A percentile compares a stretch with the other conserved stretches of the same genome.
These are phyloP conservation scores for Pythium rishiriense DNA, from an alignment of 352 stramenopile species.

Conservation along the genomic window DNA sequence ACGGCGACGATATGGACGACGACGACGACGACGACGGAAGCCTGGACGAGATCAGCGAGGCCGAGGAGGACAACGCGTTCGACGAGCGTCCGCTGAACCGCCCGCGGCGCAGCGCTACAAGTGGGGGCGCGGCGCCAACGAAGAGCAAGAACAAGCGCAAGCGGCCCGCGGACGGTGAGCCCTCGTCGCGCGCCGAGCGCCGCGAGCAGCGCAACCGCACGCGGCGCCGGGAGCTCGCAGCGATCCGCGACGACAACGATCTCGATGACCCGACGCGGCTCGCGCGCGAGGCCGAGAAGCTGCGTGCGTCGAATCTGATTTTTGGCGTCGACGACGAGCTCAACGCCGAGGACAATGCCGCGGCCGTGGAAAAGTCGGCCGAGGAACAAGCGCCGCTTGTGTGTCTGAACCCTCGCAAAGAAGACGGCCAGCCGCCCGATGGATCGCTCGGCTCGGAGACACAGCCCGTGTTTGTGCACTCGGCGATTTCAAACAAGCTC, in stretches of 20 bases:
- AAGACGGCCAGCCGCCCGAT: constrained; percentile 39
- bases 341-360: constrained; percentile 16
- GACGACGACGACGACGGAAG: constrained; percentile 25
- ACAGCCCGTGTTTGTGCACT: constrained; percentile 66
- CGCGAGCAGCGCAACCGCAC: constrained; percentile 35
- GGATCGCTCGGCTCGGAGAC: constrained; percentile 48
- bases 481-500: constrained; percentile 59
- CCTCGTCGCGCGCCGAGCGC: constrained; percentile 3
- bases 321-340: constrained; percentile 16
- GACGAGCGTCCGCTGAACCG: constrained; percentile 13
- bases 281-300: constrained; percentile 65
- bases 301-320: constrained; percentile 37
- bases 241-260: constrained; percentile 68
- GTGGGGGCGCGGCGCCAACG: too few species aligned
- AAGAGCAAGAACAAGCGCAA: constrained; percentile 15
- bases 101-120: not conserved
- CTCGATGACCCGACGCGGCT: constrained; percentile 60
- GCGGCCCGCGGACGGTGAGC: constrained; percentile 11
- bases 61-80: constrained; percentile 21
- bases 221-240: constrained; percentile 60
- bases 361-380: not conserved
- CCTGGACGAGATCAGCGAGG: constrained; percentile 20
- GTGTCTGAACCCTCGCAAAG: constrained; percentile 55
- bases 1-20: constrained; percentile 24
- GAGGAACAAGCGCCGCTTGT: constrained; percentile 35